Evolutionary conservation across 495 filamentous ascomycete genomes (phyloP).

Genomic region (Darksidea phi): DNA sequence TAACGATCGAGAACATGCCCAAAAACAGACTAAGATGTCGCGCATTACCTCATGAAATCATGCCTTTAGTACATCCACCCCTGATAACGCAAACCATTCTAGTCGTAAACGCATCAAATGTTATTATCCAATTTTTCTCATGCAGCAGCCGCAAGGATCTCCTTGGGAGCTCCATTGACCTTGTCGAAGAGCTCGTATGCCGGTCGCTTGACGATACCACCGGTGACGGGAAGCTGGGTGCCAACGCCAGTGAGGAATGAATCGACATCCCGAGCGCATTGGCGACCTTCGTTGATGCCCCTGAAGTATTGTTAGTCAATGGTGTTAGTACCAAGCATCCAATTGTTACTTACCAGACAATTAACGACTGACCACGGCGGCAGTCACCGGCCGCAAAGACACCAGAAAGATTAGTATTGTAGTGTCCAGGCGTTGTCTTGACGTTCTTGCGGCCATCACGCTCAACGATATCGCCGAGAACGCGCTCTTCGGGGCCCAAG

Average conservation of each 20-base stretch:
- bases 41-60: conserved; percentile 5
- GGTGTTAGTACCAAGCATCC: neutral
- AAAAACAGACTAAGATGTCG: conserved; percentile 7
- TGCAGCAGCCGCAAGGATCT: conserved; percentile 42
- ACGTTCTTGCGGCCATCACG: conserved; percentile 95
- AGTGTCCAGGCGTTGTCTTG: conserved; percentile 90
- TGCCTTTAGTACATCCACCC: conserved; percentile 1
- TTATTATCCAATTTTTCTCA: conserved; percentile 21
- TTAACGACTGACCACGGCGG: conserved; percentile 91
- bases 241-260: conserved; percentile 73
- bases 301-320: conserved; percentile 43
- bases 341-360: conserved; percentile 78
- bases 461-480: conserved; percentile 83
- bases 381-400: conserved; percentile 97
- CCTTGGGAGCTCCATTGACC: conserved; percentile 34
- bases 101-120: conserved; percentile 10
- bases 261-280: conserved; percentile 92
- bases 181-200: conserved; percentile 57
- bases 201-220: conserved; percentile 85
- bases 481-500: conserved; percentile 88
- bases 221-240: conserved; percentile 84
- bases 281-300: conserved; percentile 98
- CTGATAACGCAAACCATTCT: conserved; percentile 1
- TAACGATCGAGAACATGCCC: neutral
- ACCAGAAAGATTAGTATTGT: conserved; percentile 82